phyloP scores from a whole-genome alignment of 1,284 basidiomycete genomes.

The Boletus albobrunnescens region DNA sequence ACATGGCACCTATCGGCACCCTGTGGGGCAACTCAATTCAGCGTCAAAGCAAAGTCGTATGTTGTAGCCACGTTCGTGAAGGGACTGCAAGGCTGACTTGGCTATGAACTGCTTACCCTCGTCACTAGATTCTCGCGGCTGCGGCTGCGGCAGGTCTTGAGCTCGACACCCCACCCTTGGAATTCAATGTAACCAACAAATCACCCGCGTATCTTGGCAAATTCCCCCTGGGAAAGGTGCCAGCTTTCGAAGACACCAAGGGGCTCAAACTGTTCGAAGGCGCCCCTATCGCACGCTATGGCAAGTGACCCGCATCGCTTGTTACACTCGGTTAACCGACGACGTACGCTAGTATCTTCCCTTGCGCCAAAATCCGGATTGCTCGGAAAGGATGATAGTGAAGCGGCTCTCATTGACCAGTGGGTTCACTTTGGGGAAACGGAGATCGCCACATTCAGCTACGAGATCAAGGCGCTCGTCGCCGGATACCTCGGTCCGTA shows the following conservation, averaged over 20 bases:
- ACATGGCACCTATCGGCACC: constrained; percentile 24
- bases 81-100: background rate
- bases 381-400: constrained; percentile 43
- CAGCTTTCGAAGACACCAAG: constrained; percentile 50
- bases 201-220: constrained; percentile 44
- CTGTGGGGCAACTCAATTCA: constrained; percentile 21
- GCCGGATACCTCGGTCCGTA: constrained; percentile 23
- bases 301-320: constrained; percentile 38
- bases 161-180: constrained; percentile 20
- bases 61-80: constrained; percentile 4
- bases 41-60: constrained; percentile 29
- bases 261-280: constrained; percentile 53
- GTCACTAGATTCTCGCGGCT: constrained; percentile 24
- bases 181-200: constrained; percentile 37
- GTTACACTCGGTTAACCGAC: background rate
- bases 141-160: constrained; percentile 28
- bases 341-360: constrained; percentile 39
- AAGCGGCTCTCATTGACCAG: constrained; percentile 51
- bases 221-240: constrained; percentile 49
- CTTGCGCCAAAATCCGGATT: constrained; percentile 51
- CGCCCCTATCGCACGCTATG: constrained; percentile 54
- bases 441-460: constrained; percentile 36
- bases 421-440: constrained; percentile 53
- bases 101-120: background rate
- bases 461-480: constrained; percentile 19